Evolutionary conservation across 1,284 basidiomycete genomes (phyloP).

Genomic region (Apiotrichum domesticum): DNA sequence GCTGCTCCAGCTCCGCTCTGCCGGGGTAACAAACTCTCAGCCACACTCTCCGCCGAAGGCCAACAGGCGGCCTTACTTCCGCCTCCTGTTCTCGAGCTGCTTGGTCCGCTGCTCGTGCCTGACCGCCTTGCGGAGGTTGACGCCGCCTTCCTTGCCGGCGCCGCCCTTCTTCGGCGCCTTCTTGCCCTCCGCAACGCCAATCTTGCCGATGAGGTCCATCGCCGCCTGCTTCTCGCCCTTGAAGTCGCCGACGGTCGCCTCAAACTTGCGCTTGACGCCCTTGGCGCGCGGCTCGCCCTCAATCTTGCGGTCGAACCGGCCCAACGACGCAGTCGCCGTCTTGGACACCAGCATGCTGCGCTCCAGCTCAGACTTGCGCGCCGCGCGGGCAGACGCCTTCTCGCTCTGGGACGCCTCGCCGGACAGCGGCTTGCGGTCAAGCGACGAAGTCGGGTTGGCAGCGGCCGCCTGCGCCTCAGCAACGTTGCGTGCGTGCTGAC

Average conservation of each 20-base stretch:
- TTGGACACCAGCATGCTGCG: slow-evolving; percentile 71
- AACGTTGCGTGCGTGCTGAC: slow-evolving; percentile 72
- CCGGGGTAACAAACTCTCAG: neutral
- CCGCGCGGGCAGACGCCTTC: slow-evolving; percentile 46
- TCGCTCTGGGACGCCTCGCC: slow-evolving; percentile 14
- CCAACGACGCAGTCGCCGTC: slow-evolving; percentile 85
- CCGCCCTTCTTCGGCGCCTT: slow-evolving; percentile 51
- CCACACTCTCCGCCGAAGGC: neutral
- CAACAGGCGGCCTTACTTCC: neutral
- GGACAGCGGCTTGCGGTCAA: slow-evolving; percentile 12
- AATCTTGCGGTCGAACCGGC: slow-evolving; percentile 77
- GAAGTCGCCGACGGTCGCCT: slow-evolving; percentile 42
- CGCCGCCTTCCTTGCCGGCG: slow-evolving; percentile 44
- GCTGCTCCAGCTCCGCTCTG: neutral
- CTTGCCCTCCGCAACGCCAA: slow-evolving; percentile 59
- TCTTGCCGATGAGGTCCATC: slow-evolving; percentile 65
- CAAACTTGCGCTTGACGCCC: slow-evolving; percentile 87
- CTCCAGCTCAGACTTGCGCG: slow-evolving; percentile 69
- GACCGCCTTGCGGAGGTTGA: slow-evolving; percentile 79
- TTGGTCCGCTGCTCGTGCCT: slow-evolving; percentile 50
- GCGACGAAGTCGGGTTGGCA: slow-evolving; percentile 15
- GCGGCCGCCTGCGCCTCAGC: slow-evolving; percentile 52
- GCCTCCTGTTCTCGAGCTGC: slow-evolving; percentile 10
- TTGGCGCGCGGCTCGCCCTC: slow-evolving; percentile 84
- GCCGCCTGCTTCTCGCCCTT: slow-evolving; percentile 65